Conservation (phyloP, 306 rosid species). For the Boehmeria nivea region DNA sequence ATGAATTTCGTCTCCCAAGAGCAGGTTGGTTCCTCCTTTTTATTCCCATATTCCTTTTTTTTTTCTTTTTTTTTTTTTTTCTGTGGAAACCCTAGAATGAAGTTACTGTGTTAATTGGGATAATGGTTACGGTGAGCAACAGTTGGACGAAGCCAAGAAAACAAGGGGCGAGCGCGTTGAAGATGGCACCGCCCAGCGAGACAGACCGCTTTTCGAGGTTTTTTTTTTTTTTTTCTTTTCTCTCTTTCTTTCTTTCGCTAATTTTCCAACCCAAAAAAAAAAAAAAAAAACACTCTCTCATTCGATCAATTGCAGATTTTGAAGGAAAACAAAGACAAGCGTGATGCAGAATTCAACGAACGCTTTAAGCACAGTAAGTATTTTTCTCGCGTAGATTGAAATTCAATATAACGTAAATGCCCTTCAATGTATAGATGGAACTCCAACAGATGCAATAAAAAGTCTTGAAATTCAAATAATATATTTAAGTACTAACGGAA, state of each 20-base stretch:
- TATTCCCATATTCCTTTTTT: too few species aligned
- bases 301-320: too few species aligned
- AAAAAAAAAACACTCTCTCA: too few species aligned
- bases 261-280: too few species aligned
- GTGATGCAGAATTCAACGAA: conserved; percentile 85
- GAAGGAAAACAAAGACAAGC: conserved; percentile 88
- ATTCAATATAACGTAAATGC: too few species aligned
- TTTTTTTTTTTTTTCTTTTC: not conserved
- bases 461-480: too few species aligned
- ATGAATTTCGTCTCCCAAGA: conserved; percentile 91
- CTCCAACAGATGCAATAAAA: too few species aligned
- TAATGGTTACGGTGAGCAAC: not conserved
- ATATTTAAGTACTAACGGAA: too few species aligned
- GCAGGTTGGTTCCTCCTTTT: conserved; percentile 59
- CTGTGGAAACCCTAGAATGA: not conserved
- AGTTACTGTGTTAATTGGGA: not conserved
- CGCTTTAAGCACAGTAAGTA: conserved; percentile 95
- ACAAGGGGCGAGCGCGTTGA: conserved; percentile 81
- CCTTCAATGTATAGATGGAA: too few species aligned
- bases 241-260: too few species aligned
- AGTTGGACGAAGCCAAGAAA: conserved; percentile 72
- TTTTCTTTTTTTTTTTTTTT: not conserved
- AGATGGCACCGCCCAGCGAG: conserved; percentile 87
- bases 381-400: too few species aligned
- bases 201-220: conserved; percentile 87